Evolutionary conservation across 2,329 filamentous ascomycete species (phyloP).

Genomic region (Verticillium nubilum): DNA sequence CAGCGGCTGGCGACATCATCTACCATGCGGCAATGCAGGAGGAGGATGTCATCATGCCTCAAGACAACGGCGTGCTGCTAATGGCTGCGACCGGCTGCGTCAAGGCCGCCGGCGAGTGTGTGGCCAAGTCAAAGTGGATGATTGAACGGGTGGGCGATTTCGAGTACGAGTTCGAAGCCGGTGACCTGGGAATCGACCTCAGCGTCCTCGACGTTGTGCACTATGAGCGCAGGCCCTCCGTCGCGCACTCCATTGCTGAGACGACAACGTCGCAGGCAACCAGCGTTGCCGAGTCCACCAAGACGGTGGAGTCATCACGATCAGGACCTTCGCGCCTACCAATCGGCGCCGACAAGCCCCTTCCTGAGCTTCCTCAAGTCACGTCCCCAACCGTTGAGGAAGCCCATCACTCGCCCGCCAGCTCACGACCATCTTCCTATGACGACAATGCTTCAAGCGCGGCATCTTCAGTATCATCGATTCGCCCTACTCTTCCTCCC

Average conservation of each 20-base stretch:
- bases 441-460: conserved; percentile 36
- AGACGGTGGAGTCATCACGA: conserved; percentile 21
- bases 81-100: conserved; percentile 82
- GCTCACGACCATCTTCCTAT: conserved; percentile 37
- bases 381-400: conserved; percentile 31
- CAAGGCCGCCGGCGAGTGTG: conserved; percentile 83
- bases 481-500: conserved; percentile 45
- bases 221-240: conserved; percentile 22
- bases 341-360: conserved; percentile 55
- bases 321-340: conserved; percentile 30
- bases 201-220: conserved; percentile 38
- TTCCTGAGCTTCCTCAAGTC: conserved; percentile 59
- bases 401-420: conserved; percentile 21
- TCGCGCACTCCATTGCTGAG: conserved; percentile 24
- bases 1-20: conserved; percentile 75
- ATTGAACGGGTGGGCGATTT: conserved; percentile 90
- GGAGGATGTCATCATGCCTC: conserved; percentile 74
- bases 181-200: conserved; percentile 50
- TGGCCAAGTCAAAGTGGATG: conserved; percentile 77
- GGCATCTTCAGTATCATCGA: conserved; percentile 40
- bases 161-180: conserved; percentile 68
- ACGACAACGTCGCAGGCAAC: conserved; percentile 27
- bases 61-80: conserved; percentile 71
- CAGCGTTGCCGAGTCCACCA: conserved; percentile 32
- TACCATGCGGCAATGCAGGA: conserved; percentile 61